These are phyloP conservation scores for Lithospermum erythrorhizon DNA, from an alignment of 257 asterid species.

Conservation along the genomic window DNA sequence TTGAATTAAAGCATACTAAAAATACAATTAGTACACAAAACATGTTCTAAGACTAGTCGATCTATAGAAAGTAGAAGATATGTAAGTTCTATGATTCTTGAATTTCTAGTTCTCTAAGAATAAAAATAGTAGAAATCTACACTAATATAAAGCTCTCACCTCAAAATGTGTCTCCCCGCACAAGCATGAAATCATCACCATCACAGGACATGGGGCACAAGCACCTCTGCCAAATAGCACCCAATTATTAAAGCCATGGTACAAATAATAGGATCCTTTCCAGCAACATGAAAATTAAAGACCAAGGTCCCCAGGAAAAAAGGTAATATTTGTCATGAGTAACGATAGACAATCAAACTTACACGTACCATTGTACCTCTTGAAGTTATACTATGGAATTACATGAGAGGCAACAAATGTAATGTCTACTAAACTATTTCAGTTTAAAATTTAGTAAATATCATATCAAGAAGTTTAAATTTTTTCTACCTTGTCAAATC, in stretches of 20 bases:
- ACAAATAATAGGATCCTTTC: background rate
- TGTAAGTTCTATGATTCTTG: background rate
- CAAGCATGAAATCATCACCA: slow-evolving; percentile 75
- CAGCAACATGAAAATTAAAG: background rate
- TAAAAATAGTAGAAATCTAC: background rate
- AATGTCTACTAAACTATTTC: background rate
- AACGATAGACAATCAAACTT: background rate
- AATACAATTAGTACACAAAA: background rate
- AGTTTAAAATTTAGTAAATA: no score
- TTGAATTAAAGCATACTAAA: background rate
- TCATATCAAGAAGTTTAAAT: background rate
- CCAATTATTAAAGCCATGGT: slow-evolving; percentile 8
- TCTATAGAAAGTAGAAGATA: background rate
- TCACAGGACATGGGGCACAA: slow-evolving; percentile 91
- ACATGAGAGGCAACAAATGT: background rate
- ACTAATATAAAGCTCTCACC: slow-evolving; percentile 35
- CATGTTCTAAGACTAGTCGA: background rate
- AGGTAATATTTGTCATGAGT: background rate
- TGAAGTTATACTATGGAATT: background rate
- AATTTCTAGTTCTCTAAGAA: background rate
- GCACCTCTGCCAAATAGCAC: slow-evolving; percentile 60
- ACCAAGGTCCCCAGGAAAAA: background rate
- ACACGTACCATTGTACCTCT: background rate
- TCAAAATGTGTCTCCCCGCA: slow-evolving; percentile 80
- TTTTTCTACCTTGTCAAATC: background rate